Conservation (phyloP, 768 basidiomycete species). For the Trametes cinnabarina region DNA sequence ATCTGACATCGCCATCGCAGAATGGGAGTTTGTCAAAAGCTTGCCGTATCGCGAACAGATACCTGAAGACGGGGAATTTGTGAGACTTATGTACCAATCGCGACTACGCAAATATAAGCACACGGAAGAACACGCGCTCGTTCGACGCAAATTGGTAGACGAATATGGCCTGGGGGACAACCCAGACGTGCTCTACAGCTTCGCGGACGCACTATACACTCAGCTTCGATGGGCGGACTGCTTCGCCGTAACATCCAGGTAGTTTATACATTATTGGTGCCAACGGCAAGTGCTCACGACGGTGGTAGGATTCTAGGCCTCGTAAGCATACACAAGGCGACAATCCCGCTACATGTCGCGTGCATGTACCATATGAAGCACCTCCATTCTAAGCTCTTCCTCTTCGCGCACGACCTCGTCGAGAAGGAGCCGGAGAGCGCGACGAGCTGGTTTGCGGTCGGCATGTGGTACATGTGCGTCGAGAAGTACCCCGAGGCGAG, state of each 20-base stretch:
- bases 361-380: slow-evolving; percentile 97
- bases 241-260: slow-evolving; percentile 84
- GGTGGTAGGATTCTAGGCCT: slow-evolving; percentile 72
- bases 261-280: slow-evolving; percentile 16
- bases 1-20: slow-evolving; percentile 38
- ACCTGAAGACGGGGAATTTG: slow-evolving; percentile 86
- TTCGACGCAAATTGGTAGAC: slow-evolving; percentile 74
- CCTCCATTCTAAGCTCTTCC: slow-evolving; percentile 89
- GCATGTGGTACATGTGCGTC: slow-evolving; percentile 90
- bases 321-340: slow-evolving; percentile 82
- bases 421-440: slow-evolving; percentile 91
- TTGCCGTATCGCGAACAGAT: slow-evolving; percentile 82
- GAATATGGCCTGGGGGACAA: slow-evolving; percentile 88
- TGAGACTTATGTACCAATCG: slow-evolving; percentile 88
- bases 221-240: slow-evolving; percentile 85
- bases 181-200: slow-evolving; percentile 82
- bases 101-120: slow-evolving; percentile 91
- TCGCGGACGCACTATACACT: slow-evolving; percentile 23
- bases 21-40: slow-evolving; percentile 93
- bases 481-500: slow-evolving; percentile 89
- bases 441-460: slow-evolving; percentile 97
- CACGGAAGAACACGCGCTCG: slow-evolving; percentile 73
- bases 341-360: slow-evolving; percentile 92
- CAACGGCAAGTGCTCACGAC: not conserved
- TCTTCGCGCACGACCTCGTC: slow-evolving; percentile 94